Evolutionary conservation across 2,329 filamentous ascomycete genomes (phyloP), one percentile per base, ranked within the genome.

Genomic region (Stachybotrys echinatus): DNA sequence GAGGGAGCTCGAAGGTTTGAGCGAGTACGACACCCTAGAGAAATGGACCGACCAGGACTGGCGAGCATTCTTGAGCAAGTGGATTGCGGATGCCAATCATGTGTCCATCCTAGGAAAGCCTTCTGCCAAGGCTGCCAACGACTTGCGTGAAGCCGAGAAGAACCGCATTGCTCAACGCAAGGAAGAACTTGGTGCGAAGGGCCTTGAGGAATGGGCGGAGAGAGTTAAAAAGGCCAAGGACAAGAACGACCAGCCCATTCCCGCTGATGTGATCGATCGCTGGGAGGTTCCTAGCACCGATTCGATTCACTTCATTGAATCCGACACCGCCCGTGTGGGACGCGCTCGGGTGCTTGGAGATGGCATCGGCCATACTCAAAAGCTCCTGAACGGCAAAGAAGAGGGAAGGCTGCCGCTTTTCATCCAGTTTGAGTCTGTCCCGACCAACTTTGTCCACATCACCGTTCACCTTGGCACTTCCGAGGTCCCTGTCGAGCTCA

Each of bases 371-470:
- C 66, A 78, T 4, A 81, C 89, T 5, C 94, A 99, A 66, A 77
- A 83, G 52, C 69, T 85, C 45, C 82, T 99, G 45, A 89, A 97
- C 63, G 73, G 77, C 14, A 82, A 89, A 39, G 76, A 79, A 37
- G 56, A 72, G 18, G 74, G 73, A 6, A 69, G 85, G 34, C 65
- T 85, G n/a, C 87, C 90, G 0, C 74, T 97, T 3, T 99, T 96
- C 68, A 78, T 99, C n/a, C 92, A 99, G 68, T 99, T 95, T 57
- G 94, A 99, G 69, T 86, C 96, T 61, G 91, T 97, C 14, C 86
- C 87, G 2, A 95, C 89, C 52, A 95, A 90, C 63, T 99, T 99
- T 65, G 90, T 95, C 6, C 87, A 92, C 58, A 79, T 97, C 51
- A 86, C 83, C 45, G 70, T 97, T 20, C 83, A 94, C 50, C 75